A percentile compares a stretch with the other conserved stretches of the same genome.
Conservation (phyloP, 2,329 filamentous ascomycete species). For the Phaeosphaeriaceae sp. region DNA sequence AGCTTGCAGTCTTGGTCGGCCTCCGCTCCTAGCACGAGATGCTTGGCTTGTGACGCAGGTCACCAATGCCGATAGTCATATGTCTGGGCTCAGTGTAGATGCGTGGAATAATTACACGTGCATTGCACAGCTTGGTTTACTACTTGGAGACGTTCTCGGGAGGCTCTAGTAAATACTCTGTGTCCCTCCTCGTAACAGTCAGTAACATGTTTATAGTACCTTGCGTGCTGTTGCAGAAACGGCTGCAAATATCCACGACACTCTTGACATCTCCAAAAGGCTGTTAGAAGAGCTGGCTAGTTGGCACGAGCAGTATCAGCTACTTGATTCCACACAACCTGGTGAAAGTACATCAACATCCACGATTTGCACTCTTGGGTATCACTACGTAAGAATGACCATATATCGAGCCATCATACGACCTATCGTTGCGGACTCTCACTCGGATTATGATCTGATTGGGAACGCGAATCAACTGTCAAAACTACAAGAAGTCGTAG, state of each 20-base stretch:
- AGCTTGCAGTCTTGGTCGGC: constrained; percentile 13
- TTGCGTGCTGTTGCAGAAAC: constrained; percentile 8
- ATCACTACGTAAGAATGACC: constrained; percentile 16
- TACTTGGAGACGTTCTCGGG: constrained; percentile 5
- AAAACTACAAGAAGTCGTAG: not conserved
- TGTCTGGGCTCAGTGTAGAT: constrained; percentile 3
- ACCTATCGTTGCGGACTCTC: constrained; percentile 3
- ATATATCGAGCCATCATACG: constrained; percentile 14
- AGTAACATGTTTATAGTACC: not conserved
- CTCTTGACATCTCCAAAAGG: constrained; percentile 1
- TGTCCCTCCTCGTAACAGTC: not conserved
- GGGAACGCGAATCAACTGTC: not conserved
- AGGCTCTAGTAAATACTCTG: constrained; percentile 8
- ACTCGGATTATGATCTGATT: not conserved
- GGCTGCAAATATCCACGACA: not conserved
- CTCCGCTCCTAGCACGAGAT: constrained; percentile 12
- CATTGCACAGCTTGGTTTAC: not conserved
- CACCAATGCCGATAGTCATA: not conserved
- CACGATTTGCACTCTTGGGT: constrained; percentile 6
- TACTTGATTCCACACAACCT: not conserved
- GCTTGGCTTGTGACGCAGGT: constrained; percentile 13
- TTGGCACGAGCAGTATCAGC: constrained; percentile 1
- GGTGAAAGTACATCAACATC: not conserved
- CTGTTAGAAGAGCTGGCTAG: constrained; percentile 1
- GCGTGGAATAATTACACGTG: constrained; percentile 1